Percentiles rank a stretch among this genome's conserved stretches.
Evolutionary conservation across 2,329 filamentous ascomycete genomes (phyloP).

Genomic region (Ascochyta fabae): DNA sequence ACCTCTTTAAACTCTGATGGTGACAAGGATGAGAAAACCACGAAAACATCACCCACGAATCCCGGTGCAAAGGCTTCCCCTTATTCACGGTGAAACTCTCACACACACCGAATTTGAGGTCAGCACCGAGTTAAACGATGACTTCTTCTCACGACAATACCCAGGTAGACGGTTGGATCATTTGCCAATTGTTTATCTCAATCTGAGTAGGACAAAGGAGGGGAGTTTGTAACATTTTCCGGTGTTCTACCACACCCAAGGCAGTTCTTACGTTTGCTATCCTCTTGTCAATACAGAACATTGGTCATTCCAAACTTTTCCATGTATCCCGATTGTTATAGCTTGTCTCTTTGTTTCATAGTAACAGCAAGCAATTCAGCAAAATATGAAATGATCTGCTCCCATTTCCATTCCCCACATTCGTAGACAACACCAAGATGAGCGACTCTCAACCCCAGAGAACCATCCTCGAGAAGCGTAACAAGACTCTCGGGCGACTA

Average conservation of each 20-base stretch:
- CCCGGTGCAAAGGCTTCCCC: too few relatives aligned
- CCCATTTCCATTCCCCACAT: background rate
- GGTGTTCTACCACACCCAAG: background rate
- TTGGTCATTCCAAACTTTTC: background rate
- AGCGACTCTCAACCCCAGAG: background rate
- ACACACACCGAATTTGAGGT: too few relatives aligned
- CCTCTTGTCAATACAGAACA: background rate
- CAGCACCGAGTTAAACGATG: background rate
- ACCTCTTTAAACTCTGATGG: too few relatives aligned
- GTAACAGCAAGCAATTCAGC: background rate
- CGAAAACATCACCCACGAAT: too few relatives aligned
- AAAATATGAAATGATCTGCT: background rate
- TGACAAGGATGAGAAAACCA: too few relatives aligned
- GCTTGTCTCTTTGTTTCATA: background rate
- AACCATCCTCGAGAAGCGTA: background rate
- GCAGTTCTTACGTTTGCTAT: background rate
- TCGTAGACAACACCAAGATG: background rate
- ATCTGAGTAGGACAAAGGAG: background rate
- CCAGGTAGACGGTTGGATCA: background rate
- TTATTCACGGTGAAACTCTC: too few relatives aligned
- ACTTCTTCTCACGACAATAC: background rate
- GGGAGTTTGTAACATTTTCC: background rate
- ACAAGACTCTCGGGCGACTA: background rate
- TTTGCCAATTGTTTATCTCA: background rate
- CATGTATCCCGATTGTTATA: background rate